These are phyloP conservation scores for Aspergillus sp. DNA, from an alignment of 2,329 filamentous ascomycete genomes.

Conservation along the genomic window DNA sequence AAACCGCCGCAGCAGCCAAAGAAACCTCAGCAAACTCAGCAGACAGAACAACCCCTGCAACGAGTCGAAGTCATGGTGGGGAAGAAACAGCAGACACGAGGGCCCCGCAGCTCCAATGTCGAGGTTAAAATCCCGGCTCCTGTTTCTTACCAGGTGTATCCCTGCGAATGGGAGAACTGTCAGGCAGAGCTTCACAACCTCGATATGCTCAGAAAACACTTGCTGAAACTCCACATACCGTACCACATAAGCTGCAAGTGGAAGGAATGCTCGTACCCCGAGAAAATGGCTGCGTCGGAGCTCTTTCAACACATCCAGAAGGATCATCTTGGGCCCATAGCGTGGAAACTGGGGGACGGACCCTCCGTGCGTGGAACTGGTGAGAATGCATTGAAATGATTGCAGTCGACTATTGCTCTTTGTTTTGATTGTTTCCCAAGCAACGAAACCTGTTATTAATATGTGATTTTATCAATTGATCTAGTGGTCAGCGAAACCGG, in stretches of 20 bases:
- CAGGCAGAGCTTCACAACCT: slow-evolving; percentile 58
- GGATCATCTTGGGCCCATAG: slow-evolving; percentile 49
- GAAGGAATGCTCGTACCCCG: slow-evolving; percentile 16
- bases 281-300: slow-evolving; percentile 21
- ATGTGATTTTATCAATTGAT: slow-evolving; percentile 4
- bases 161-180: slow-evolving; percentile 57
- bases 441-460: slow-evolving; percentile 10
- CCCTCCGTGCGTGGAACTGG: slow-evolving; percentile 51
- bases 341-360: slow-evolving; percentile 58
- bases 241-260: slow-evolving; percentile 22
- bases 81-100: slow-evolving; percentile 12
- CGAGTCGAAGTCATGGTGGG: slow-evolving; percentile 8
- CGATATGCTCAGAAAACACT: slow-evolving; percentile 54
- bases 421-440: neutral
- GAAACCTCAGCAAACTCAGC: neutral
- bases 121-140: slow-evolving; percentile 14
- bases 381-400: slow-evolving; percentile 38
- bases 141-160: slow-evolving; percentile 40
- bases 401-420: slow-evolving; percentile 1
- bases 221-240: slow-evolving; percentile 50
- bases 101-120: slow-evolving; percentile 10
- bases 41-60: slow-evolving; percentile 1
- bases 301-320: slow-evolving; percentile 51
- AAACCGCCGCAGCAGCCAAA: neutral
- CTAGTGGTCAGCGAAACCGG: slow-evolving; percentile 9